phyloP scores from a whole-genome alignment of 768 basidiomycete species.

The Mycena chlorophos region DNA sequence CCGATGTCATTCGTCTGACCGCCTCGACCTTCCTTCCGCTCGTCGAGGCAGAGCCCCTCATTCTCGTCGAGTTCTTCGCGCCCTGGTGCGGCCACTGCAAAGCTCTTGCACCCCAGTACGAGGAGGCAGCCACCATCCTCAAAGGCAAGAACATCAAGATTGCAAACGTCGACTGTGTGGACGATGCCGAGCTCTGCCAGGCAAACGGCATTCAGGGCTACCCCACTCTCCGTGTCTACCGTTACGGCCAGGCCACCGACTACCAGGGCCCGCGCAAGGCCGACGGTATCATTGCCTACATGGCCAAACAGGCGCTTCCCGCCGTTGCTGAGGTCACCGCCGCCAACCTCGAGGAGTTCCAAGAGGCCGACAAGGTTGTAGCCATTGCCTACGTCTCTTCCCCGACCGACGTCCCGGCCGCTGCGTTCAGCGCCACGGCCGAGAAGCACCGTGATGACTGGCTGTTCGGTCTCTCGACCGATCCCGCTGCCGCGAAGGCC shows the following conservation, averaged over 20 bases:
- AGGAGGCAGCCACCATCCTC: constrained; percentile 89
- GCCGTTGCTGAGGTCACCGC: constrained; percentile 83
- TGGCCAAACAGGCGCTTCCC: constrained; percentile 95
- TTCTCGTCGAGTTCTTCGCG: not conserved
- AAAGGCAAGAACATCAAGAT: constrained; percentile 89
- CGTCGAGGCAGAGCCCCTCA: constrained; percentile 35
- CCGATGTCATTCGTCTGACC: constrained; percentile 83
- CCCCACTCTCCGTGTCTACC: constrained; percentile 92
- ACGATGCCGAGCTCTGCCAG: constrained; percentile 89
- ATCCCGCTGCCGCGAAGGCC: constrained; percentile 62
- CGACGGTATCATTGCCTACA: constrained; percentile 94
- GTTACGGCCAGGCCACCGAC: constrained; percentile 74
- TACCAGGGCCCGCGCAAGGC: constrained; percentile 90
- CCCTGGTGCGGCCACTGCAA: constrained; percentile 94
- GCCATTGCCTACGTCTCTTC: constrained; percentile 80
- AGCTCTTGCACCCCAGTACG: constrained; percentile 90
- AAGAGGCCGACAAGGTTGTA: constrained; percentile 86
- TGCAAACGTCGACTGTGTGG: constrained; percentile 97
- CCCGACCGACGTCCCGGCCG: constrained; percentile 64
- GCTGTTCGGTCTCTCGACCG: constrained; percentile 86
- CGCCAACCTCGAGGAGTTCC: constrained; percentile 81
- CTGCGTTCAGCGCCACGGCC: constrained; percentile 78
- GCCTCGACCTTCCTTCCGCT: constrained; percentile 64
- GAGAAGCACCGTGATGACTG: constrained; percentile 89
- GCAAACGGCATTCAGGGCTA: constrained; percentile 88